Conservation (phyloP, 441 rosid genomes). For the Brassica hybrid region DNA sequence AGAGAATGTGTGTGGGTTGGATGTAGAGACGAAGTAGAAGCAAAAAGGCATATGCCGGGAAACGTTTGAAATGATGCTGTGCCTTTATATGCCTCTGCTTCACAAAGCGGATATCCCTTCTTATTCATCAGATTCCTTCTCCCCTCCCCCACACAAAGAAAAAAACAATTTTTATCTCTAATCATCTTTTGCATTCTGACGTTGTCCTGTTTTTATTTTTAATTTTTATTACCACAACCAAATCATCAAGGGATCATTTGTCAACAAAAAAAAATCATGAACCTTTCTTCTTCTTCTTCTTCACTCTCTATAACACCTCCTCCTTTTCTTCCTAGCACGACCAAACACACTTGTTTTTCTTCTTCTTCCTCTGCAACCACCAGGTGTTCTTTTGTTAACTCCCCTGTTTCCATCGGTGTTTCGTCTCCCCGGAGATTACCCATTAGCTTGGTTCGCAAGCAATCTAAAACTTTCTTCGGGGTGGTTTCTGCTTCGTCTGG, state of each 20-base stretch:
- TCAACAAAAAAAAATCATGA: slow-evolving; percentile 33
- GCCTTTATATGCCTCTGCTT: slow-evolving; percentile 26
- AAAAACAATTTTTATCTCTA: slow-evolving; percentile 9
- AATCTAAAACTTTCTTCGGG: not conserved
- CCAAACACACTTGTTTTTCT: slow-evolving; percentile 23
- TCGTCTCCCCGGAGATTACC: slow-evolving; percentile 44
- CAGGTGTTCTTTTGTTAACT: slow-evolving; percentile 23
- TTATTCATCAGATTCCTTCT: slow-evolving; percentile 49
- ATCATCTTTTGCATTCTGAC: slow-evolving; percentile 8
- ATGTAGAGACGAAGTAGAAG: not conserved
- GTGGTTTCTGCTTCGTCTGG: slow-evolving; percentile 37
- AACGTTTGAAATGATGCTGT: slow-evolving; percentile 30
- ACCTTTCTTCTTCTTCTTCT: slow-evolving; percentile 22
- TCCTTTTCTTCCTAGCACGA: slow-evolving; percentile 37
- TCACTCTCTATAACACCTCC: slow-evolving; percentile 58
- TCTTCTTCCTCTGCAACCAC: slow-evolving; percentile 34
- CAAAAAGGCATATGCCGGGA: slow-evolving; percentile 45
- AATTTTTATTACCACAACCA: not conserved
- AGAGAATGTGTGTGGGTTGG: no score
- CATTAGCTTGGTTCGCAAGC: slow-evolving; percentile 44
- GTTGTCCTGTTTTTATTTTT: not conserved
- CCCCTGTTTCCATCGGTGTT: slow-evolving; percentile 39
- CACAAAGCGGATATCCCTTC: slow-evolving; percentile 54
- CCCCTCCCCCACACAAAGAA: not conserved
- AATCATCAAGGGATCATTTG: not conserved